These are phyloP conservation scores for Claviceps africana DNA, from an alignment of 2,329 filamentous ascomycete species.

Conservation along the genomic window DNA sequence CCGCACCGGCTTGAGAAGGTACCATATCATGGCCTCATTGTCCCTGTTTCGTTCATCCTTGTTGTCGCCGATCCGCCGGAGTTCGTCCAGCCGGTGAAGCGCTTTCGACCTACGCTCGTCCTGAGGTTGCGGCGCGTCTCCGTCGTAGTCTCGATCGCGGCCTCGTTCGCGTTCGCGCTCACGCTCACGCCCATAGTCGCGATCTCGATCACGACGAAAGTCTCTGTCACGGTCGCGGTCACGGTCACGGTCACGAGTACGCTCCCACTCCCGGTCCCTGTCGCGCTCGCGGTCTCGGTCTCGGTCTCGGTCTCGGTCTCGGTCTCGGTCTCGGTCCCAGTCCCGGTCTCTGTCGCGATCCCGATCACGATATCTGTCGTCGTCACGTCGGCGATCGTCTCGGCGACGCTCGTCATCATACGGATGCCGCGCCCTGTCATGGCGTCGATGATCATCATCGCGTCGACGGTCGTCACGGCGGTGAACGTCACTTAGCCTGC, in stretches of 20 bases:
- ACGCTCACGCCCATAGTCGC: slow-evolving; percentile 13
- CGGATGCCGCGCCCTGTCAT: slow-evolving; percentile 22
- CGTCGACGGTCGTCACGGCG: slow-evolving; percentile 8
- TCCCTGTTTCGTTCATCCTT: slow-evolving; percentile 32
- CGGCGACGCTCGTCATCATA: slow-evolving; percentile 19
- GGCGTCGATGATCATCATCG: slow-evolving; percentile 13
- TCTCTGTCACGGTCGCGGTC: slow-evolving; percentile 11
- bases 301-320: slow-evolving; percentile 1
- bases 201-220: slow-evolving; percentile 11
- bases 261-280: background rate
- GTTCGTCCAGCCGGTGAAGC: slow-evolving; percentile 27
- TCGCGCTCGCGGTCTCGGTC: slow-evolving; percentile 11
- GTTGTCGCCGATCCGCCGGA: slow-evolving; percentile 33
- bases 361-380: slow-evolving; percentile 11
- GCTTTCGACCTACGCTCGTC: slow-evolving; percentile 28
- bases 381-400: slow-evolving; percentile 11
- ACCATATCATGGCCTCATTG: slow-evolving; percentile 34
- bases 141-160: slow-evolving; percentile 11
- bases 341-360: slow-evolving; percentile 10
- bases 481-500: slow-evolving; percentile 7
- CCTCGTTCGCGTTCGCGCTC: slow-evolving; percentile 12
- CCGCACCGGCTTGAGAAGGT: slow-evolving; percentile 41
- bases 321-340: slow-evolving; percentile 4
- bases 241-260: slow-evolving; percentile 8
- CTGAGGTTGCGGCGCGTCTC: slow-evolving; percentile 18